Conservation (phyloP, 2,329 filamentous ascomycete species). For the Cryphonectria carpinicola region DNA sequence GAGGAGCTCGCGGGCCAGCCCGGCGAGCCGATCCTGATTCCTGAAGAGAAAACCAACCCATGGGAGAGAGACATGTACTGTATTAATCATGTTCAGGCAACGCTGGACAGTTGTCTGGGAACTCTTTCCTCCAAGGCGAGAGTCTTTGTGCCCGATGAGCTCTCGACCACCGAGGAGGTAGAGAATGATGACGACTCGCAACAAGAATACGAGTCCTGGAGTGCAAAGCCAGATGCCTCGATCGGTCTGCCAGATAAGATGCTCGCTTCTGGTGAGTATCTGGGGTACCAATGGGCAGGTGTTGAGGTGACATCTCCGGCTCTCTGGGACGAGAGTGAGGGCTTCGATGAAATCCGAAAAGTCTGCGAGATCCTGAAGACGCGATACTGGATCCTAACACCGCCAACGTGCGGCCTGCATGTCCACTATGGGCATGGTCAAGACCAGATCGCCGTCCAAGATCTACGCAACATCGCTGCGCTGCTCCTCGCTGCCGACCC, state of each 20-base stretch:
- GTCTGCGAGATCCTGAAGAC: background rate
- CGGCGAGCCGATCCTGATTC: background rate
- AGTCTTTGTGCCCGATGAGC: background rate
- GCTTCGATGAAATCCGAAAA: background rate
- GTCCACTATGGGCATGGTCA: background rate
- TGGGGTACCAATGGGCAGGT: background rate
- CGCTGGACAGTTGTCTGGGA: background rate
- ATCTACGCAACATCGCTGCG: constrained; percentile 1
- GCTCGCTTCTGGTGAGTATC: background rate
- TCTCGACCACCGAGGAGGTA: background rate
- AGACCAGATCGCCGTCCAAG: background rate
- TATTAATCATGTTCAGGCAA: background rate
- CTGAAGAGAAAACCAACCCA: background rate
- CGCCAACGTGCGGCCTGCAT: constrained; percentile 2
- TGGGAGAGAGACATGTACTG: background rate
- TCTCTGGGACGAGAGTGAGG: background rate
- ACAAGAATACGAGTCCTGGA: background rate
- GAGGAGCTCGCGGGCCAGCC: background rate
- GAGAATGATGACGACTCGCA: background rate
- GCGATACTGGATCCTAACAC: background rate
- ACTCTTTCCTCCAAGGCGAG: background rate
- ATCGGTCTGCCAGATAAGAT: background rate
- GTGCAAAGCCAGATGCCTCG: background rate
- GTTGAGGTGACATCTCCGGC: constrained; percentile 5
- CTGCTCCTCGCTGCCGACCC: constrained; percentile 5